phyloP scores from a whole-genome alignment of 2,329 filamentous ascomycete species.

The Sclerotinia trifoliorum region DNA sequence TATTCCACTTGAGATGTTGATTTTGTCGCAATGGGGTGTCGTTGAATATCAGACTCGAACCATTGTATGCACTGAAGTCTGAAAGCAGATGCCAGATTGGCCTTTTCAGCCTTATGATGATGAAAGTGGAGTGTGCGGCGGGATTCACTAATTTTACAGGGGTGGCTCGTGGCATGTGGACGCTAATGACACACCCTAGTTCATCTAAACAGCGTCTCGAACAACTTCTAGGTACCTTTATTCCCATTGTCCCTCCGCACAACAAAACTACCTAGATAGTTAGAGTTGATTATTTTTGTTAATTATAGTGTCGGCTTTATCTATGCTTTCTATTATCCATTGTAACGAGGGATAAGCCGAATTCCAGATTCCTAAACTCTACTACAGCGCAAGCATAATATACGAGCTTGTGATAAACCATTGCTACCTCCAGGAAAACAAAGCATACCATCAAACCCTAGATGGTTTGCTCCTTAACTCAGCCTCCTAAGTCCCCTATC shows the following conservation, averaged over 20 bases:
- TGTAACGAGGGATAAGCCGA: background rate
- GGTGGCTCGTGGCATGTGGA: background rate
- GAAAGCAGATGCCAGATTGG: constrained; percentile 15
- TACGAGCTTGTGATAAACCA: background rate
- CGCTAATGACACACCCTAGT: background rate
- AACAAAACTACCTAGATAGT: too few relatives aligned
- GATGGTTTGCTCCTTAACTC: background rate
- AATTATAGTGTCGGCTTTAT: too few relatives aligned
- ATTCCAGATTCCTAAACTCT: background rate
- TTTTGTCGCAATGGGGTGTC: background rate
- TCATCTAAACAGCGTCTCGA: background rate
- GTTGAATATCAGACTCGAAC: background rate
- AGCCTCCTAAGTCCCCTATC: background rate
- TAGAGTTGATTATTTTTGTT: too few relatives aligned
- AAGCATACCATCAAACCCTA: background rate
- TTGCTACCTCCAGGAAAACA: background rate
- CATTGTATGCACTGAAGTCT: background rate
- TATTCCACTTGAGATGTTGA: background rate
- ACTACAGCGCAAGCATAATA: background rate
- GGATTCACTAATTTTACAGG: background rate
- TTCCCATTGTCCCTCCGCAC: too few relatives aligned
- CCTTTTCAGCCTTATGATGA: constrained; percentile 15
- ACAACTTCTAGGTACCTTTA: too few relatives aligned
- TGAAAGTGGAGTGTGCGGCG: background rate
- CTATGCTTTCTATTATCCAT: background rate